phyloP scores from a whole-genome alignment of 257 asterid genomes.

The Solanum neorickii region DNA sequence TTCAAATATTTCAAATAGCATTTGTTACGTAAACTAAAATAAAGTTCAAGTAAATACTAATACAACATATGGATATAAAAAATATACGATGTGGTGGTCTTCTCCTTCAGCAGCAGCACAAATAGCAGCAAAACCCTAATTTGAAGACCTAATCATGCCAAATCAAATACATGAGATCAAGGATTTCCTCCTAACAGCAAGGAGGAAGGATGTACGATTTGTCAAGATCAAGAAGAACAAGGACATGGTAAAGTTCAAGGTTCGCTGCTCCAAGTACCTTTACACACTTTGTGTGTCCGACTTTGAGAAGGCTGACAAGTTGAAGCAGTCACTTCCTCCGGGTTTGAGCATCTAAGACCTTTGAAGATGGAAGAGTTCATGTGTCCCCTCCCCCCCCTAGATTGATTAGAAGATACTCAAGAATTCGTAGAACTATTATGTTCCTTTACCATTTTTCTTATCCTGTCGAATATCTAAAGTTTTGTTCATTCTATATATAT shows the following conservation, averaged over 20 bases:
- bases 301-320: slow-evolving; percentile 24
- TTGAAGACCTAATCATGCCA: not conserved
- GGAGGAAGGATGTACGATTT: slow-evolving; percentile 17
- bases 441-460: not conserved
- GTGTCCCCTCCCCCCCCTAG: not conserved
- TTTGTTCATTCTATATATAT: not conserved
- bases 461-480: not conserved
- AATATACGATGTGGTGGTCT: too few relatives aligned
- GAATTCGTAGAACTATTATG: not conserved
- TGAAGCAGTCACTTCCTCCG: slow-evolving; percentile 26
- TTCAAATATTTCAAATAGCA: too few relatives aligned
- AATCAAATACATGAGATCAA: slow-evolving; percentile 21
- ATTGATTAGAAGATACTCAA: not conserved
- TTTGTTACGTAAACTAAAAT: too few relatives aligned
- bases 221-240: slow-evolving; percentile 25
- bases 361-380: not conserved
- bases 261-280: slow-evolving; percentile 21
- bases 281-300: slow-evolving; percentile 17
- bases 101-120: too few relatives aligned
- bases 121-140: too few relatives aligned
- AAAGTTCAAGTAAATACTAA: too few relatives aligned
- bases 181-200: slow-evolving; percentile 25
- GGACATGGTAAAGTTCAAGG: slow-evolving; percentile 21
- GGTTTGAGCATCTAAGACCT: slow-evolving; percentile 27
- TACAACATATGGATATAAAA: too few relatives aligned